phyloP scores from a whole-genome alignment of 2,329 filamentous ascomycete species.

The Fusarium poae region DNA sequence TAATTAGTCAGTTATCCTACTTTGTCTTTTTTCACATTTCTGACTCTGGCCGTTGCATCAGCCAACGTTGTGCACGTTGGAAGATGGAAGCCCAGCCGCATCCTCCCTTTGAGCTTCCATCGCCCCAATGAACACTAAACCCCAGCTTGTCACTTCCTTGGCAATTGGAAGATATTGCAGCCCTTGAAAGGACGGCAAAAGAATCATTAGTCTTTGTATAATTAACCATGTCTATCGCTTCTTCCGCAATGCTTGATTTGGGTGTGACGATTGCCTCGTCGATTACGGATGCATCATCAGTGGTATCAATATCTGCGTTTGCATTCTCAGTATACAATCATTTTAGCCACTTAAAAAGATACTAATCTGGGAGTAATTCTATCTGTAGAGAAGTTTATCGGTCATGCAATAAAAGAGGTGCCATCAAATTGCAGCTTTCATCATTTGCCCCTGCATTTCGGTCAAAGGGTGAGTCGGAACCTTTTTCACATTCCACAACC shows the following conservation, averaged over 20 bases:
- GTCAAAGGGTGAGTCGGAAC: neutral
- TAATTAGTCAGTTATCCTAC: no score
- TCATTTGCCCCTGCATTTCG: neutral
- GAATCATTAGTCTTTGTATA: neutral
- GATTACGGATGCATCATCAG: neutral
- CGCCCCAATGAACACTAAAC: no score
- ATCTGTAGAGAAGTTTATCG: no score
- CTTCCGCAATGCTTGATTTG: neutral
- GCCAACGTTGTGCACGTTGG: no score
- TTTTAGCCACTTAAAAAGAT: no score
- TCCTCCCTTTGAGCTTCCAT: no score
- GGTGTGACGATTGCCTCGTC: neutral
- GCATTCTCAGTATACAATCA: no score
- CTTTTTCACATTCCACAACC: neutral
- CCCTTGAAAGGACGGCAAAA: neutral
- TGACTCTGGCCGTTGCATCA: no score
- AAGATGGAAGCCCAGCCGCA: no score
- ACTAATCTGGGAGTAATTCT: neutral
- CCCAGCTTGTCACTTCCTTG: no score
- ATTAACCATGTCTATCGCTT: accelerated
- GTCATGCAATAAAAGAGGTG: neutral
- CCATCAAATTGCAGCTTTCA: neutral
- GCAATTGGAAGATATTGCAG: no score
- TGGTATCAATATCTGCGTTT: neutral
- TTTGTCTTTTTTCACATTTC: no score